A percentile compares a stretch with the other conserved stretches of the same genome.
These are phyloP conservation scores for Neocucurbitaria cava DNA, from an alignment of 2,329 filamentous ascomycete genomes.

Conservation along the genomic window DNA sequence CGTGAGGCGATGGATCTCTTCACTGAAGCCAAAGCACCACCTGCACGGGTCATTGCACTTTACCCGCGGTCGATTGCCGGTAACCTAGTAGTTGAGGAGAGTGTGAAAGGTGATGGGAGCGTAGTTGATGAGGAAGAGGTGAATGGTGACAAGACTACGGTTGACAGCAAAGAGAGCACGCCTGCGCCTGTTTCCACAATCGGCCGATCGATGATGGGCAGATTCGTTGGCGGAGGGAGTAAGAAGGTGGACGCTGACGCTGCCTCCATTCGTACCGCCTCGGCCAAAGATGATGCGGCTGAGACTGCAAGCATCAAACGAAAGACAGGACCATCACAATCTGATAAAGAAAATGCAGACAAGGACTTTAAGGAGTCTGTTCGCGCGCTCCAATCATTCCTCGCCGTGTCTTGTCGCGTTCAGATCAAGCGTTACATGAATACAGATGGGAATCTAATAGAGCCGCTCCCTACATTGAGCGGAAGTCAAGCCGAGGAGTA, in stretches of 20 bases:
- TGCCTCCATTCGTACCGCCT: slow-evolving; percentile 64
- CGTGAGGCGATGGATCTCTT: slow-evolving; percentile 88
- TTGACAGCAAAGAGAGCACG: slow-evolving; percentile 34
- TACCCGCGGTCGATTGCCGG: slow-evolving; percentile 88
- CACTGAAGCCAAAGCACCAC: slow-evolving; percentile 86
- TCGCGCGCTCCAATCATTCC: slow-evolving; percentile 82
- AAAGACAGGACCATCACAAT: slow-evolving; percentile 53
- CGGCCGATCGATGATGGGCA: slow-evolving; percentile 55
- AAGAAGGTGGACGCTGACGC: slow-evolving; percentile 58
- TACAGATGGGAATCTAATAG: slow-evolving; percentile 65
- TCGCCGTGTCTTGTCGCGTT: slow-evolving; percentile 83
- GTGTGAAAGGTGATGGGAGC: slow-evolving; percentile 55
- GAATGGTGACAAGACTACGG: slow-evolving; percentile 25
- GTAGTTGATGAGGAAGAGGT: slow-evolving; percentile 41
- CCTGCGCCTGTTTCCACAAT: slow-evolving; percentile 36
- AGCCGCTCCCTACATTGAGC: slow-evolving; percentile 59
- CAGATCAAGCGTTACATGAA: slow-evolving; percentile 68
- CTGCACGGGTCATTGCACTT: slow-evolving; percentile 83
- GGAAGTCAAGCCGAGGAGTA: slow-evolving; percentile 46
- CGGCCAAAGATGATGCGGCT: slow-evolving; percentile 61
- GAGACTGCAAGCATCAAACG: slow-evolving; percentile 63
- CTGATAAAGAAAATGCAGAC: slow-evolving; percentile 68
- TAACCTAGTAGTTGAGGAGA: slow-evolving; percentile 70
- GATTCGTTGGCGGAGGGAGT: slow-evolving; percentile 52
- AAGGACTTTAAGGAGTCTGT: slow-evolving; percentile 85